A percentile compares a stretch with the other conserved stretches of the same genome.
These are phyloP conservation scores for Puccinia coronata DNA, from an alignment of 1,284 basidiomycete species.

Conservation along the genomic window DNA sequence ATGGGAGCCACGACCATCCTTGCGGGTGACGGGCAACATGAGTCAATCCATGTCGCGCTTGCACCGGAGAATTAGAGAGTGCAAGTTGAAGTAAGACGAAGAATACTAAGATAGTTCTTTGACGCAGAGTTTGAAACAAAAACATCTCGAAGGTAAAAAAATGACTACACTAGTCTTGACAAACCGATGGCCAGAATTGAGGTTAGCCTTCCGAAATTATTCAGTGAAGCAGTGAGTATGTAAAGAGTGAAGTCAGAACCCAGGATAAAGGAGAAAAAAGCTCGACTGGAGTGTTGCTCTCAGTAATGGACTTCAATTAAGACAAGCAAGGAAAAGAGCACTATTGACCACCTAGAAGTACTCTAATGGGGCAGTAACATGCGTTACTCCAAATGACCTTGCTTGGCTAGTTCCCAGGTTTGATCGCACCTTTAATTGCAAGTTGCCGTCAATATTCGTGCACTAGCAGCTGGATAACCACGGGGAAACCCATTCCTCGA, in stretches of 20 bases:
- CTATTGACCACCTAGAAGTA: neutral
- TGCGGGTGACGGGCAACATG: conserved; percentile 10
- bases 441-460: neutral
- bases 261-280: neutral
- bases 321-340: neutral
- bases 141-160: neutral
- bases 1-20: neutral
- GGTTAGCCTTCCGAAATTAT: neutral
- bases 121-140: neutral
- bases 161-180: neutral
- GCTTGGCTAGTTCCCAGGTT: neutral
- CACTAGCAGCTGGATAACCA: neutral
- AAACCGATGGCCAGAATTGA: neutral
- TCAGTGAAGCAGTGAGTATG: neutral
- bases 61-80: neutral
- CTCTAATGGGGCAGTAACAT: neutral
- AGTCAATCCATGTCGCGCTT: neutral
- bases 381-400: neutral
- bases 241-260: neutral
- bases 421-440: neutral
- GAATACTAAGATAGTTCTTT: neutral
- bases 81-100: neutral
- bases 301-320: neutral
- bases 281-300: neutral
- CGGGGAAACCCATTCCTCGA: neutral